Base-by-base conservation (phyloP, 2,329 filamentous ascomycete species). In the Ophiostoma novo-ulmi region DNA sequence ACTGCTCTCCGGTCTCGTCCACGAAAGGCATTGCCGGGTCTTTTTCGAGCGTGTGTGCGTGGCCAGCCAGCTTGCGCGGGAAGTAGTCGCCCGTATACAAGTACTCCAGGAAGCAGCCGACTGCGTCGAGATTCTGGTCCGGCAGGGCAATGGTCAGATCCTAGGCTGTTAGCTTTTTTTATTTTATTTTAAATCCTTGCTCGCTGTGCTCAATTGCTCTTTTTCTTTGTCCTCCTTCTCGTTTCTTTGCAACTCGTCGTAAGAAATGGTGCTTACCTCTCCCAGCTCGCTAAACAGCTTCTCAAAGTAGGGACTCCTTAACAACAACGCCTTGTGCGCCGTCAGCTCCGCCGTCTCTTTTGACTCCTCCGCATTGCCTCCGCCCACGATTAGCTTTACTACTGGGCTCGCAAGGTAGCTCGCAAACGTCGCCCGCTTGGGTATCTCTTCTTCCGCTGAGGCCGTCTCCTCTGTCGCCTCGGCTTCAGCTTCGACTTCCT, bases 81-180 rank as follows among this genome's bases (percentile, higher is more conserved):
- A 94, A 96, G 84, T 97, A 95, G 81, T 96, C 91, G 78, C 87
- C 87, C 1, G 91, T 94, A 81, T 96, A 96, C 69, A 94, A 87
- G 78, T 88, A 96, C 79, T 95, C 91, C 75, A 95, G 85, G 75
- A 94, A 92, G 78, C 89, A 92, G 72, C 90, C 89, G 70, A 92
- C 88, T 31, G 91, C 89, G 74, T 92, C 89, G 65, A 91, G 80
- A 75, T 92, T 85, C 75, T 92, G 90, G 74, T 85, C 81, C 1
- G 83, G 77, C 35, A 97, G 88, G 71, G 89, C 82, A 72, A 97
- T 89, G 71, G 87, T 85, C 70, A 89, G 90, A 74, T 86, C 86
- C 85, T 85, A 73, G 36, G n/a, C n/a, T 13, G 44, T 20, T 61
- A 14, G 64, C 26, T 31, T 48, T 5, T 38, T 17, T 14, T 14